phyloP scores from a whole-genome alignment of 495 filamentous ascomycete genomes.

The Penicillium cataractarum region DNA sequence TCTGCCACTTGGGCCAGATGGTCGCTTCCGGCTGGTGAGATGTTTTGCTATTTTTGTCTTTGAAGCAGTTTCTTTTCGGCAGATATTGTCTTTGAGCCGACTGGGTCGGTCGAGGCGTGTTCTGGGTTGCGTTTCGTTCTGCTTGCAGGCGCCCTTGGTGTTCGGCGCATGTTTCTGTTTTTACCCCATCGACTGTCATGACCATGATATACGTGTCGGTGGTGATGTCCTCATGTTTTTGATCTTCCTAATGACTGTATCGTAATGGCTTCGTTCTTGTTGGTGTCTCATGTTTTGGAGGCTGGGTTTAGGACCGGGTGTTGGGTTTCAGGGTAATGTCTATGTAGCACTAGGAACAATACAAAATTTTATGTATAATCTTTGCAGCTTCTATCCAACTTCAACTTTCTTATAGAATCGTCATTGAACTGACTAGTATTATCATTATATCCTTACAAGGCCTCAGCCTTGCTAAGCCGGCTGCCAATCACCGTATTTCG shows the following conservation, averaged over 20 bases:
- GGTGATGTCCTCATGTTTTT: conserved; percentile 23
- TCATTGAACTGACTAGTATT: not conserved
- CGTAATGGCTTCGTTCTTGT: not conserved
- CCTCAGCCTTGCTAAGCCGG: not conserved
- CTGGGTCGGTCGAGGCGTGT: conserved; percentile 7
- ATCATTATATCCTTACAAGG: not conserved
- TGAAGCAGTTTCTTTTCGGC: not conserved
- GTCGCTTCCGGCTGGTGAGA: conserved; percentile 10
- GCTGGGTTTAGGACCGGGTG: not conserved
- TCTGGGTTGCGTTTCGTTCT: not conserved
- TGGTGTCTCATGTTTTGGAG: conserved; percentile 9
- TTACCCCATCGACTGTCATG: conserved; percentile 1
- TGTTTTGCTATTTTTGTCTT: not conserved
- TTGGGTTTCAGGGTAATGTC: not conserved
- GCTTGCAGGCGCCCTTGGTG: not conserved
- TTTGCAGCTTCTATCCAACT: no score
- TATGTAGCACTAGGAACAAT: conserved; percentile 10
- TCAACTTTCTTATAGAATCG: not conserved
- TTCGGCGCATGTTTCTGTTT: not conserved
- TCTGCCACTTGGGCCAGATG: conserved; percentile 41
- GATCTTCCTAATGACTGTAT: conserved; percentile 24
- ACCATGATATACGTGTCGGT: conserved; percentile 9
- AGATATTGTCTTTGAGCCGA: not conserved
- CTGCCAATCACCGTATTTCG: conserved; percentile 5
- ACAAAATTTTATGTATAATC: not conserved